Evolutionary conservation across 192 early-diverging fungal genomes (phyloP).

Genomic region (Pilobolus umbonatus): DNA sequence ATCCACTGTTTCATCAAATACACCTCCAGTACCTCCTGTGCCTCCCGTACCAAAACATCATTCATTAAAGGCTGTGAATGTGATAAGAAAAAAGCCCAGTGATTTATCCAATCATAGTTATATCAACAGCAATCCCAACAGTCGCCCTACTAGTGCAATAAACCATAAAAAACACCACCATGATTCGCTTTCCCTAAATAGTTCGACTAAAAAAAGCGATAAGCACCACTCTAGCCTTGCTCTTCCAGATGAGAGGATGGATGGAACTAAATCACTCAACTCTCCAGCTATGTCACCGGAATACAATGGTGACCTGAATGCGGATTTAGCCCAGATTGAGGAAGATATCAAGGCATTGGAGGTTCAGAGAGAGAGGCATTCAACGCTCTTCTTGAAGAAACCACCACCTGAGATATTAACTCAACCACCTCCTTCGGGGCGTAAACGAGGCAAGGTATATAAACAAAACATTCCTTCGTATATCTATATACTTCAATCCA

Average conservation of each 20-base stretch:
- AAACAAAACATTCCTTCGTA: not conserved
- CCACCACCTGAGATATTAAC: too few species aligned
- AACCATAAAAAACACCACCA: too few species aligned
- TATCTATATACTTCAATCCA: not conserved
- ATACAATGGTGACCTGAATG: not conserved
- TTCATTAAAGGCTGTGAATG: constrained; percentile 11
- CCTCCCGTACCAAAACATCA: constrained; percentile 30
- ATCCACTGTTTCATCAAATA: not conserved
- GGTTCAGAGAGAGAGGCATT: not conserved
- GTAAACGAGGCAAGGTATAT: constrained; percentile 26
- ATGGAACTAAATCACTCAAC: too few species aligned
- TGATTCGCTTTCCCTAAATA: too few species aligned
- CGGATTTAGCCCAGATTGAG: constrained; percentile 4
- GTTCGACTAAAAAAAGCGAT: too few species aligned
- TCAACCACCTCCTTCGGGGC: constrained; percentile 2
- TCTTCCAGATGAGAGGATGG: not conserved
- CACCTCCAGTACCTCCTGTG: constrained; percentile 19
- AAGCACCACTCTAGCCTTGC: not conserved
- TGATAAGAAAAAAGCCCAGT: not conserved
- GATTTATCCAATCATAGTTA: not conserved
- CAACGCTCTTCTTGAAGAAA: not conserved
- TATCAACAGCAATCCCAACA: not conserved
- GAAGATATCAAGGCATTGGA: constrained; percentile 12
- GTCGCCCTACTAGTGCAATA: not conserved
- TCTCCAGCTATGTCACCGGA: not conserved